Conservation (phyloP, 768 basidiomycete genomes). For the Kwoniella bestiolae region DNA sequence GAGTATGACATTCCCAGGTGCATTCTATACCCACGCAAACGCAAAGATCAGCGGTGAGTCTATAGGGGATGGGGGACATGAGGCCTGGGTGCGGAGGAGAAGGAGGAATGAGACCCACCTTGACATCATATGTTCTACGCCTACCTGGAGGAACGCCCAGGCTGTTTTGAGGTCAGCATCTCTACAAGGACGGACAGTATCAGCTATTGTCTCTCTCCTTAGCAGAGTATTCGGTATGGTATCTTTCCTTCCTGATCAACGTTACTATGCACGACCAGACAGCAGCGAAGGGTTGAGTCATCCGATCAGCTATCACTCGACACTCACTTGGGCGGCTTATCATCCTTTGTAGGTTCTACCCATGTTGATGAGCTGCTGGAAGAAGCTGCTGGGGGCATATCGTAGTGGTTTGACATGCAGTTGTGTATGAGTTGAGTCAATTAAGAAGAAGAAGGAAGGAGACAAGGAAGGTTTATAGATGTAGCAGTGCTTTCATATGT, state of each 20-base stretch:
- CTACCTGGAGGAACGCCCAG: constrained; percentile 57
- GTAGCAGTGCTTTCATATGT: background rate
- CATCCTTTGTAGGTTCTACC: constrained; percentile 49
- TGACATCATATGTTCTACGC: constrained; percentile 63
- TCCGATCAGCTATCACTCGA: background rate
- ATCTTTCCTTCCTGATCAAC: no score
- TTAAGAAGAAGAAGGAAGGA: constrained; percentile 3
- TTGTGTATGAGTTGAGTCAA: background rate
- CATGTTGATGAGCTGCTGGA: constrained; percentile 24
- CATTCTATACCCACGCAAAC: constrained; percentile 35
- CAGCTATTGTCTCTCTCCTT: constrained; percentile 5
- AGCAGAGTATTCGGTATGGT: no score
- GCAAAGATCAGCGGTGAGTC: background rate
- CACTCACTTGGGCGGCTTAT: constrained; percentile 51
- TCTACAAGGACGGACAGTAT: constrained; percentile 16
- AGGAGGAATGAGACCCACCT: constrained; percentile 47
- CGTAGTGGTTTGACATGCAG: constrained; percentile 6
- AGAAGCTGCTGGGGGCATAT: constrained; percentile 20
- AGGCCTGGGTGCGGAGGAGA: constrained; percentile 23
- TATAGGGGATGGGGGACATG: background rate
- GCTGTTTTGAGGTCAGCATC: constrained; percentile 51
- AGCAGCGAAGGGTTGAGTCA: background rate
- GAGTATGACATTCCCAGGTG: constrained; percentile 57
- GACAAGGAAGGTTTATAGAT: background rate
- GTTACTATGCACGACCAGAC: background rate